Base-by-base conservation (phyloP, 2,329 filamentous ascomycete species). In the Fusarium proliferatum region DNA sequence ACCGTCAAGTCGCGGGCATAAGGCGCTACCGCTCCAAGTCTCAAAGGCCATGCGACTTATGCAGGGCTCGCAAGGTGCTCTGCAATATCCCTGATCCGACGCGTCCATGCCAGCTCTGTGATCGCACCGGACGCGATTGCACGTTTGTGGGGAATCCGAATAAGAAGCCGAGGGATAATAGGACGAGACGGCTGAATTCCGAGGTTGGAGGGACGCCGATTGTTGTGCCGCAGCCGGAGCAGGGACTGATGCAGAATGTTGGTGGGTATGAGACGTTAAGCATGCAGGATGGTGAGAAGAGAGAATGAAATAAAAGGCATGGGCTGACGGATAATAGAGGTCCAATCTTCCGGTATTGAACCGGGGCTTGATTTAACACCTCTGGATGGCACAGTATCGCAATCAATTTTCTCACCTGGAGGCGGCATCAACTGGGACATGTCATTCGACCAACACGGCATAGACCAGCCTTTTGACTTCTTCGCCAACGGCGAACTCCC, bases 71-170 rank as follows among this genome's bases (percentile, higher is more conserved):
- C 28, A 78, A 78, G 41, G 76, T 72, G 4, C 71, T 78, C 7
- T 78, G 76, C 61, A 78, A 78, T 13, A 78, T 78, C 6, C 76
- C 76, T 10, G 76, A 78, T 38, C 76, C 76, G 2, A 57, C 65
- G n/a, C 56, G 62, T 41, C 76, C 76, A 23, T 78, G 76, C 36
- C 76, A 78, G 48, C 67, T 78, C 6, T 78, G 76, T 28, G 63
- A 74, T 28, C 61, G 76, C 9, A 77, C 73, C 2, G 75, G 75
- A 15, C 62, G 76, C 9, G 64, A 62, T 2, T 78, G 76, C 43
- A 78, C 76, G 3, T 78, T 78, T 57, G 45, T 77, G 13, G 72
- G 61, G 1, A 76, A 76, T 26, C 70, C 74, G n/a, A 70, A 69
- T 2, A 74, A 64, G n/a, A 64, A 64, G 21, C 56, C 56, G 0